These are phyloP conservation scores for Auricularia sp. DNA, from an alignment of 768 basidiomycete species.

Conservation along the genomic window DNA sequence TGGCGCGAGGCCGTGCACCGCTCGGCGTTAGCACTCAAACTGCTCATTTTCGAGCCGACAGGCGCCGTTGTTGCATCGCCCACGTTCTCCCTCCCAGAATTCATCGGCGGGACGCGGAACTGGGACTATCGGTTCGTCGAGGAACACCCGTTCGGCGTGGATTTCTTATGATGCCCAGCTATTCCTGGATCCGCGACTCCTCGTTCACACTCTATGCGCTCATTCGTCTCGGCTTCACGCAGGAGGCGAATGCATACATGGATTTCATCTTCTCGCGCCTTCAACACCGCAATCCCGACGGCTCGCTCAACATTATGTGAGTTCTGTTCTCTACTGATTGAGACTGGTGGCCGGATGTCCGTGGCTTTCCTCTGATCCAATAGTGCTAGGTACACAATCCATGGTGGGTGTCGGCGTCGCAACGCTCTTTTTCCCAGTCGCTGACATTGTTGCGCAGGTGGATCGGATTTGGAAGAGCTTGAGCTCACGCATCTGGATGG, in stretches of 20 bases:
- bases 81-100: conserved; percentile 89
- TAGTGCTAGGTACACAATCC: conserved; percentile 64
- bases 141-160: neutral
- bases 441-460: conserved; percentile 7
- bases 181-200: conserved; percentile 88
- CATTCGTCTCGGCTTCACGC: conserved; percentile 86
- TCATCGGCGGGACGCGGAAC: conserved; percentile 81
- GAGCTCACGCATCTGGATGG: conserved; percentile 84
- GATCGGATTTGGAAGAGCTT: conserved; percentile 73
- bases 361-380: neutral
- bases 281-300: conserved; percentile 77
- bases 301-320: conserved; percentile 88
- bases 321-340: conserved; percentile 8
- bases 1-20: conserved; percentile 95
- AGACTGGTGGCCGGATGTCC: neutral
- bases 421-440: too few relatives aligned
- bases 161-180: neutral
- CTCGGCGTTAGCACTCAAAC: conserved; percentile 86
- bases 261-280: conserved; percentile 84
- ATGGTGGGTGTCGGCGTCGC: conserved; percentile 33
- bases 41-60: conserved; percentile 88
- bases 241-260: conserved; percentile 82
- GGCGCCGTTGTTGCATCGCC: conserved; percentile 93
- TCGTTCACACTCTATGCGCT: conserved; percentile 94
- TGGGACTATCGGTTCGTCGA: conserved; percentile 56